Percentiles rank a stretch among this genome's conserved stretches.
Conservation (phyloP, 2,329 filamentous ascomycete species). For the Fusarium kyushuense region DNA sequence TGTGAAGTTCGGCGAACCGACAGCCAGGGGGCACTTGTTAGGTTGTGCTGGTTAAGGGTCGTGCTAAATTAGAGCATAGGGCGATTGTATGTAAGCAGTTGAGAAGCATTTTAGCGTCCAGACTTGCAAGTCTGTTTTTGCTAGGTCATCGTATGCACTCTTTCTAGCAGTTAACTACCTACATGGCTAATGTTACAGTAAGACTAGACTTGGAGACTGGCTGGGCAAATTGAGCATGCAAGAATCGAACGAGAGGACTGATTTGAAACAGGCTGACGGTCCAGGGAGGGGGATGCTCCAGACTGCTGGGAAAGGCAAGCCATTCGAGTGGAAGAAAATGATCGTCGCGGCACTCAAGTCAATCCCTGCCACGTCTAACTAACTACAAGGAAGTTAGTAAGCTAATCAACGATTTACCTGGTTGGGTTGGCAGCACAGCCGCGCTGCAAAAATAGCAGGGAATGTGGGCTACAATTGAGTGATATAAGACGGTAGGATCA, state of each 20-base stretch:
- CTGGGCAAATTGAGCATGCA: conserved; percentile 43
- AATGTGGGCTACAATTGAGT: conserved; percentile 3
- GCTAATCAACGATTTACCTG: background rate
- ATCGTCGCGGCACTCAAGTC: conserved; percentile 48
- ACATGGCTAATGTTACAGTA: conserved; percentile 2
- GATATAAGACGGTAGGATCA: conserved; percentile 9
- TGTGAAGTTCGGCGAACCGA: conserved; percentile 1
- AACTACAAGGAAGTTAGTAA: background rate
- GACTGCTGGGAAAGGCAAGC: conserved; percentile 42
- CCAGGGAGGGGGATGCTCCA: conserved; percentile 47
- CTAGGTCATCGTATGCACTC: background rate
- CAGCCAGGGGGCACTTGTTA: background rate
- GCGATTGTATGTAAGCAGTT: background rate
- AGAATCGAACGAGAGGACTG: conserved; percentile 47
- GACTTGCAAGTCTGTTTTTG: background rate
- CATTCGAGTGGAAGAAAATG: conserved; percentile 41
- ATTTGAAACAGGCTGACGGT: conserved; percentile 43
- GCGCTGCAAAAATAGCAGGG: conserved; percentile 48
- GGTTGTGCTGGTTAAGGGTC: background rate
- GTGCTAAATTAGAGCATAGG: conserved; percentile 11
- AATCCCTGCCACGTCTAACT: conserved; percentile 21
- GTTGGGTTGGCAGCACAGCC: conserved; percentile 40
- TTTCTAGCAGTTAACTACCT: background rate
- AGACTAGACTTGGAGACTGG: background rate
- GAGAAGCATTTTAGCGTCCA: background rate